phyloP scores from a whole-genome alignment of 2,329 filamentous ascomycete genomes.

The Mariannaea elegans region DNA sequence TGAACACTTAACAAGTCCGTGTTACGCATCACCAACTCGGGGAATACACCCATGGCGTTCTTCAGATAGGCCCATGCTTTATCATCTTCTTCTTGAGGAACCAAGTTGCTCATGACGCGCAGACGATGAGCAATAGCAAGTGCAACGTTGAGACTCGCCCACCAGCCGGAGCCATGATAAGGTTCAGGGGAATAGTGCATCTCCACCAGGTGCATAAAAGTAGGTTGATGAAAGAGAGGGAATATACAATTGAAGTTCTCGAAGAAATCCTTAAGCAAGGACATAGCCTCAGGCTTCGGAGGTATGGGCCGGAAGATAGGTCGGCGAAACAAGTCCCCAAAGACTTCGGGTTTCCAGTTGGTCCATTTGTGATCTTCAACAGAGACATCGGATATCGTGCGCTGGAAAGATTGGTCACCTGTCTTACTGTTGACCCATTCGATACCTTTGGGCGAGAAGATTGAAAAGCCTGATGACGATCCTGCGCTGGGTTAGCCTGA shows the following conservation, averaged over 20 bases:
- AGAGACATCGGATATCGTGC: conserved; percentile 92
- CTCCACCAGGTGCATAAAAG: conserved; percentile 97
- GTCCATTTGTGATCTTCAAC: conserved; percentile 96
- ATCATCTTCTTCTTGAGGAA: conserved; percentile 89
- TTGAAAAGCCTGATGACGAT: conserved; percentile 96
- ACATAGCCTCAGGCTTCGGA: conserved; percentile 85
- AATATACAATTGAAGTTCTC: conserved; percentile 99
- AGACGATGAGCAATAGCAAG: conserved; percentile 93
- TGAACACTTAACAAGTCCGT: conserved; percentile 96
- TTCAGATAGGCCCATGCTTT: conserved; percentile 97
- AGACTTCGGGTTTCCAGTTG: conserved; percentile 98
- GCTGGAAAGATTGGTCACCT: conserved; percentile 92
- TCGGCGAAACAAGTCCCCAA: conserved; percentile 88
- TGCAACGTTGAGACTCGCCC: conserved; percentile 94
- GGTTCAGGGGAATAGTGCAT: conserved; percentile 92
- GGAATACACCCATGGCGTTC: conserved; percentile 93
- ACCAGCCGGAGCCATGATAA: conserved; percentile 96
- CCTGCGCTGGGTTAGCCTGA: conserved; percentile 60
- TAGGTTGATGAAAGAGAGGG: conserved; percentile 95
- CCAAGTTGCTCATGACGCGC: conserved; percentile 93
- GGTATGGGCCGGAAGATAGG: conserved; percentile 86
- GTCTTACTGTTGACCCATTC: conserved; percentile 99
- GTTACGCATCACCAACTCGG: conserved; percentile 94
- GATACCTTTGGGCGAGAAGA: conserved; percentile 97
- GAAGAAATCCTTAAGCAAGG: conserved; percentile 91